Evolutionary conservation across 108 stramenopile species (phyloP), one percentile per base, ranked within the genome.

Genomic region (Epithemia pelagica): DNA sequence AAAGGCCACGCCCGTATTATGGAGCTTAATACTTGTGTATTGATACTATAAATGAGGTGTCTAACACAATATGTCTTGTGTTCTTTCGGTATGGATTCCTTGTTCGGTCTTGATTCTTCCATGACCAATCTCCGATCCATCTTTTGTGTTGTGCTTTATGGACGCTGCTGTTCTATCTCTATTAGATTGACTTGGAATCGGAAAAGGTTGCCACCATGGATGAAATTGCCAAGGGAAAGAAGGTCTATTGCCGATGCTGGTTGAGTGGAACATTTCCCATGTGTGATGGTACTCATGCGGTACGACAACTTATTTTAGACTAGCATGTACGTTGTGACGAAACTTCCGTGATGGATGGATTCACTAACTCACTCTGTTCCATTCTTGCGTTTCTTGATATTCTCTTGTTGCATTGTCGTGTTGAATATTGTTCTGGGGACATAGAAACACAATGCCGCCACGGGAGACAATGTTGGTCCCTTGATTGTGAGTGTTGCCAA

Each of bases 221-320:
- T n/a, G 67, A 68, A 1, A 68, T 87, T 18, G 68, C 54, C 28
- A 63, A 67, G 3, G 85, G 82, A 29, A 92, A 92, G 74, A 87
- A 85, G 56, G 92, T 91, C 8, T 90, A 82, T 71, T 89, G 86
- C 70, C 83, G 93, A 22, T 70, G 61, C 69, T 70, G 61, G 96
- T 76, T 83, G 66, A 84, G 82, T 69, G 30, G 68, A 55, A 52
- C 55, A 54, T 67, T 78, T 73, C 73, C 72, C 62, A 20, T 75
- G 60, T 31, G 62, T 74, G 30, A 70, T 26, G 53, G 33, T 24
- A 33, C 57, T 62, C 86, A 86, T 72, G 15, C 15, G 37, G 37
- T 46, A 46, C 5, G 37, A 15, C 37, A 15, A 46, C 10, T 10
- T 10, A 46, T 5, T 46, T 10, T 10, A 22, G 70, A 62, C 0